These are phyloP conservation scores for Falciphora oryzae DNA, from an alignment of 2,329 filamentous ascomycete species.

Conservation along the genomic window DNA sequence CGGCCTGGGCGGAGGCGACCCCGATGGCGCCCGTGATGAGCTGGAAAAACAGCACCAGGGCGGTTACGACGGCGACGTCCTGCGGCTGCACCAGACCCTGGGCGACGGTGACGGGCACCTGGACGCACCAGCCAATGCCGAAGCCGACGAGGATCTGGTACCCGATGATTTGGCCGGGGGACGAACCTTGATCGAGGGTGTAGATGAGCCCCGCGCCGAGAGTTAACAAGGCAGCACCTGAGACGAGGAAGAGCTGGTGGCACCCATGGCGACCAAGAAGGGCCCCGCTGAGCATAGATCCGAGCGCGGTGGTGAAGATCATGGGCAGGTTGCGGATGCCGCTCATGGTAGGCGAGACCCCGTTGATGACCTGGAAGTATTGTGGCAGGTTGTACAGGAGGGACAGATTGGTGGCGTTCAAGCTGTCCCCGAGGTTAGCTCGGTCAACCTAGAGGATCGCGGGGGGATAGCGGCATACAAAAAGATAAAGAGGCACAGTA, in stretches of 20 bases:
- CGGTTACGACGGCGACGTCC: constrained; percentile 34
- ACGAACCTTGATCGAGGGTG: constrained; percentile 28
- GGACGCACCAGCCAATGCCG: constrained; percentile 37
- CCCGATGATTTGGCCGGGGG: constrained; percentile 35
- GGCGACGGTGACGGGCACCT: constrained; percentile 37
- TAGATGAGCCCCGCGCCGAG: constrained; percentile 33
- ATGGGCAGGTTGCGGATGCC: constrained; percentile 36
- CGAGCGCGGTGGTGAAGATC: constrained; percentile 31
- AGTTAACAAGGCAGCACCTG: constrained; percentile 30
- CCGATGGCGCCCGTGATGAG: constrained; percentile 32
- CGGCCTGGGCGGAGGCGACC: constrained; percentile 30
- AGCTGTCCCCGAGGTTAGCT: not conserved
- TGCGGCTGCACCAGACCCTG: constrained; percentile 25
- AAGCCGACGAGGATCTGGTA: constrained; percentile 43
- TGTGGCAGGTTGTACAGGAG: constrained; percentile 35
- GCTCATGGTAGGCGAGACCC: constrained; percentile 28
- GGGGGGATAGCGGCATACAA: not conserved
- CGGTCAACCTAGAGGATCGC: too few species aligned
- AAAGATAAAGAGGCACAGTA: not conserved
- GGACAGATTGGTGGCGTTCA: not conserved
- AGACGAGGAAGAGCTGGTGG: constrained; percentile 31
- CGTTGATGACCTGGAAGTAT: constrained; percentile 45
- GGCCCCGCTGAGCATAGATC: constrained; percentile 28
- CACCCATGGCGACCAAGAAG: constrained; percentile 25
- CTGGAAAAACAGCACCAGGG: constrained; percentile 27